Percentiles rank a stretch among this genome's conserved stretches.
Conservation (phyloP, 2,329 filamentous ascomycete genomes). For the Pyricularia sp. region DNA sequence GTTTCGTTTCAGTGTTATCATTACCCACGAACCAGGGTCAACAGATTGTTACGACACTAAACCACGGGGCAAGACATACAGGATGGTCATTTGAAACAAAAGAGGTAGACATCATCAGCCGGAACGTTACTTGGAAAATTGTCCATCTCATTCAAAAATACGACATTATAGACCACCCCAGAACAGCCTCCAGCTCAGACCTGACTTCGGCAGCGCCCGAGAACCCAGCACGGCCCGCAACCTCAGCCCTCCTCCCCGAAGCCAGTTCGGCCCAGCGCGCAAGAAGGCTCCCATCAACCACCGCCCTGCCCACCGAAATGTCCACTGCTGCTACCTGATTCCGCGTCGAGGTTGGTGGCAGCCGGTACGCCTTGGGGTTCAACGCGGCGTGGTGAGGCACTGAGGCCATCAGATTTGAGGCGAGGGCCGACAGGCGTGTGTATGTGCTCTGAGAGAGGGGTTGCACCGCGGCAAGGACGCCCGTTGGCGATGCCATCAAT, state of each 20-base stretch:
- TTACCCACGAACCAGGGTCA: too few relatives aligned
- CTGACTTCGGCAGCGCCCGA: constrained; percentile 51
- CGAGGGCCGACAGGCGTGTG: constrained; percentile 67
- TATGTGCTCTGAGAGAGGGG: constrained; percentile 71
- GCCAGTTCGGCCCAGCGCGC: constrained; percentile 64
- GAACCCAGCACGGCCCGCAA: constrained; percentile 60
- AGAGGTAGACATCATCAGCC: background rate
- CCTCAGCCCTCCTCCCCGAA: constrained; percentile 56
- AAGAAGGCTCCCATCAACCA: constrained; percentile 70
- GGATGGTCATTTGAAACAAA: background rate
- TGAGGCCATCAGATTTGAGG: constrained; percentile 64
- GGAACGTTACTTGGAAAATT: background rate
- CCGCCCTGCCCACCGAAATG: constrained; percentile 45
- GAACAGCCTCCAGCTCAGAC: constrained; percentile 50
- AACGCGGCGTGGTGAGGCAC: constrained; percentile 67
- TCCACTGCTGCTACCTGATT: constrained; percentile 37
- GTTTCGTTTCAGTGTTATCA: too few relatives aligned
- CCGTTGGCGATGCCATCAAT: constrained; percentile 33
- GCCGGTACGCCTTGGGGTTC: constrained; percentile 70
- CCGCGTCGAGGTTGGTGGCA: constrained; percentile 31
- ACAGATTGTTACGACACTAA: too few relatives aligned
- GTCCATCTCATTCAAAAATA: constrained; percentile 24
- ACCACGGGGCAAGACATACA: background rate
- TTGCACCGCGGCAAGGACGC: constrained; percentile 62
- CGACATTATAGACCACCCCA: constrained; percentile 50